A percentile compares a stretch with the other conserved stretches of the same genome.
Evolutionary conservation across 2,329 filamentous ascomycete genomes (phyloP).

Genomic region (Monosporascus cannonballus): DNA sequence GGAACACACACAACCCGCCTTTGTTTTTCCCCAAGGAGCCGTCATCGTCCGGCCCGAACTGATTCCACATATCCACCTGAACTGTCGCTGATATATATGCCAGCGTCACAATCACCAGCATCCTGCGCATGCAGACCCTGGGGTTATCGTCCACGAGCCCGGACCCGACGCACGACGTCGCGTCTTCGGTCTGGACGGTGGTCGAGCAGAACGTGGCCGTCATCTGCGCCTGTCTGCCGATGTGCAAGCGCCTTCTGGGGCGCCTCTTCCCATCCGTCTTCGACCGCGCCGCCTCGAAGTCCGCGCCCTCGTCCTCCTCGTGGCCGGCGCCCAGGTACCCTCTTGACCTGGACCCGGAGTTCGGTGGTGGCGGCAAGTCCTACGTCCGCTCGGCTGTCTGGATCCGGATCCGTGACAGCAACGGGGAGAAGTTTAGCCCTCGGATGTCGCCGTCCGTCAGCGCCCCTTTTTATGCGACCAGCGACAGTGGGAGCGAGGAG

Average conservation of each 20-base stretch:
- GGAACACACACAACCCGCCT: background rate
- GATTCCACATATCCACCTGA: too few relatives aligned
- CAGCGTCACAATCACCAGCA: conserved; percentile 34
- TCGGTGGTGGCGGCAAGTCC: too few relatives aligned
- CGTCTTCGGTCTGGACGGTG: conserved; percentile 33
- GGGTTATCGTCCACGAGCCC: conserved; percentile 31
- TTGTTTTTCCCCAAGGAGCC: too few relatives aligned
- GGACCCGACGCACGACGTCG: conserved; percentile 28
- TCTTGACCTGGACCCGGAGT: too few relatives aligned
- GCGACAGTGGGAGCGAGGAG: conserved; percentile 27
- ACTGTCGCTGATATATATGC: background rate
- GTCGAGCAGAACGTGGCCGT: conserved; percentile 34
- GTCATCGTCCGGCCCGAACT: too few relatives aligned
- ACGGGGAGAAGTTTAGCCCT: conserved; percentile 21
- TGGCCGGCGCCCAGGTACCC: too few relatives aligned
- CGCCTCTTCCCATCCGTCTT: conserved; percentile 31
- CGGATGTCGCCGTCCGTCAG: conserved; percentile 20
- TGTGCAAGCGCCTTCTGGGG: conserved; percentile 33
- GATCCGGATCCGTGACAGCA: conserved; percentile 26
- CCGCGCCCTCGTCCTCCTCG: too few relatives aligned
- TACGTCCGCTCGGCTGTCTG: conserved; percentile 9
- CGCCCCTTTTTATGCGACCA: conserved; percentile 8
- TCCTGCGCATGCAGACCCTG: conserved; percentile 34
- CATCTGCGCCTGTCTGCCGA: conserved; percentile 33
- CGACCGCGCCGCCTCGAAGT: background rate